Evolutionary conservation across 2,329 filamentous ascomycete species (phyloP), one percentile per base, ranked within the genome.

Genomic region (Fusarium tricinctum): DNA sequence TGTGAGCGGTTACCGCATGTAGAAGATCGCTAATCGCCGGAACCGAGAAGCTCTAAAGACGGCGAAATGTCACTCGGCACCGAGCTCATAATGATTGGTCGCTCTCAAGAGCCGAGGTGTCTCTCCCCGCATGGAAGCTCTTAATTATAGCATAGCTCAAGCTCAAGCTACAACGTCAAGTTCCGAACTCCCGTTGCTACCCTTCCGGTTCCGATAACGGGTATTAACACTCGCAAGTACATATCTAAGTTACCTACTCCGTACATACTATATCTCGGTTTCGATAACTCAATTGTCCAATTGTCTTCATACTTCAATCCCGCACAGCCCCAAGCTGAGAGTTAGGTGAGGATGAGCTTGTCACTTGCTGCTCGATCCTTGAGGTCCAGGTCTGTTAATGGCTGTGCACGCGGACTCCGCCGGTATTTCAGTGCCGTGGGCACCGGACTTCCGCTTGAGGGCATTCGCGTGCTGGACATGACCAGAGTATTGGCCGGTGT

Each of bases 401-500:
- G 63, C 53, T 73, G 51, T 60, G 51, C 62, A n/a, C 46, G 50
- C 42, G 66, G 60, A 40, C 58, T 73, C 20, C 74, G 77, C 63
- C 63, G 73, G 50, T 78, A 76, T 55, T 79, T 78, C 38, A 75
- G 70, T 49, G 70, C 73, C 13, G 65, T 68, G 38, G 60, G 66
- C 49, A 69, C 73, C 14, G 66, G 78, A 40, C 79, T 89, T 32
- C 95, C 96, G 22, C 85, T 99, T 72, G 88, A 93, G 35, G 96
- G 96, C 2, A 91, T 96, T 72, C 89, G 92, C 56, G 94, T 98
- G 15, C 85, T 99, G 66, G 96, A 99, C 78, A 97, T 99, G 94
- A 98, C 95, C 5, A 88, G 96, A 81, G 96, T 99, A 3, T 82
- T 99, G 68, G 96, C 96, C 67, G 96, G 96, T 58, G 95, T 97